These are phyloP conservation scores for Apophysomyces elegans DNA, from an alignment of 371 early-diverging fungal genomes.

Conservation along the genomic window DNA sequence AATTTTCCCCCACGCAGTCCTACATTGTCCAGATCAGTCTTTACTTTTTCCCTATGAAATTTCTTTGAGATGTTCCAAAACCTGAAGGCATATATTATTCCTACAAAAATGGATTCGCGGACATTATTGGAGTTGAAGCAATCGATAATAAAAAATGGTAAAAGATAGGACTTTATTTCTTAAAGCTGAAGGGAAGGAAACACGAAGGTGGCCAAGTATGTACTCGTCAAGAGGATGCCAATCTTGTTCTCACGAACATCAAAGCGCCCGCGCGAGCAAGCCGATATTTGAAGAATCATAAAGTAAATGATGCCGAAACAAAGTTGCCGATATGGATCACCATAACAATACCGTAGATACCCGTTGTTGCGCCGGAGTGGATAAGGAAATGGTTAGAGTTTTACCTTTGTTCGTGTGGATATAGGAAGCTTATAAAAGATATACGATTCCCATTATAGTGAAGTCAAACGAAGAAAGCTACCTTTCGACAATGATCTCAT, in stretches of 20 bases:
- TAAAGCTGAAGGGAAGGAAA: neutral
- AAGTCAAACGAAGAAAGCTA: slow-evolving; percentile 17
- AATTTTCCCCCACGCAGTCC: no score
- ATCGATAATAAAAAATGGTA: slow-evolving; percentile 25
- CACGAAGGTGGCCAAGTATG: slow-evolving; percentile 31
- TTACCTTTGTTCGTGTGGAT: neutral
- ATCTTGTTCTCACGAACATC: slow-evolving; percentile 34
- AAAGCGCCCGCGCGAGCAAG: slow-evolving; percentile 34
- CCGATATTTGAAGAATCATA: slow-evolving; percentile 30
- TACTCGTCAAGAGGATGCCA: slow-evolving; percentile 22
- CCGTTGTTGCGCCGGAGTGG: slow-evolving; percentile 39
- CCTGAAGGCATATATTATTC: slow-evolving; percentile 27
- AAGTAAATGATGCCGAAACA: slow-evolving; percentile 17
- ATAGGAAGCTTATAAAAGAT: neutral
- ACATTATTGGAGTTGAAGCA: slow-evolving; percentile 5
- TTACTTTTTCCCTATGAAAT: no score
- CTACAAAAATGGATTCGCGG: slow-evolving; percentile 24
- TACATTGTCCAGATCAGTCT: no score
- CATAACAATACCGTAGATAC: slow-evolving; percentile 14
- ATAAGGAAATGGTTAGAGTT: slow-evolving; percentile 35
- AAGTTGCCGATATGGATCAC: neutral
- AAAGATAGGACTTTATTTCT: no score
- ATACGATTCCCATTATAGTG: slow-evolving; percentile 16
- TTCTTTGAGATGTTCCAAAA: neutral
- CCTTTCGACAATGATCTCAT: slow-evolving; percentile 25